Evolutionary conservation across 495 filamentous ascomycete genomes (phyloP), one percentile per base, ranked within the genome.

Genomic region (Hyaloscypha hepaticicola): DNA sequence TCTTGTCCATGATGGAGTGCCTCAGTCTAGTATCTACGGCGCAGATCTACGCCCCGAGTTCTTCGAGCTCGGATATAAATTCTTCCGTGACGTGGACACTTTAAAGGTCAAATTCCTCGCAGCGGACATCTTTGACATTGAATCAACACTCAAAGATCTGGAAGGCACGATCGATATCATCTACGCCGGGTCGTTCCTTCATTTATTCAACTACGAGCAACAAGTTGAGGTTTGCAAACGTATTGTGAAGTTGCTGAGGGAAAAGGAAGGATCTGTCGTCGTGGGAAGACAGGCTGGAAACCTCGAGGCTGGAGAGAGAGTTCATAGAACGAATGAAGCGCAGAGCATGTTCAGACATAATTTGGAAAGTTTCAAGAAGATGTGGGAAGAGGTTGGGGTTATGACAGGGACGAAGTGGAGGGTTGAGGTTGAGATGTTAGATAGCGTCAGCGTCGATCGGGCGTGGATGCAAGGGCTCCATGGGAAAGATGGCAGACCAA

Each of bases 131-230:
- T 80, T 90, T 53, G 80, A 84, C 33, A 60, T 74, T 6, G 64
- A 73, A 2, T 77, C 74, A 11, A 11, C 64, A 55, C 22, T 80
- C 5, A 71, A 71, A 2, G 51, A 62, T 0, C 66, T 87, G 26
- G 66, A 76, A 8, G 78, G 78, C 9, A 72, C 77, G 48, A 67
- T 89, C 1, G 81, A 88, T 57, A 83, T 89, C 27, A 69, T 87
- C 33, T 80, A 85, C 64, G 76, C 80, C 0, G 74, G 75, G 1
- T 79, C 78, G 0, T 85, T 90, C 66, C 81, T 90, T 50, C 86
- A 89, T 60, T 75, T 89, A 7, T 90, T 87, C 61, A 66, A 64
- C n/a, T 84, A 75, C 67, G 77, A 81, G 0, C 72, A 81, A 7
- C 87, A 89, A 66, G 70, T 84, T 9, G 45, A 67, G 0, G 68